Percentiles rank a stretch among this genome's conserved stretches.
These are phyloP conservation scores for Neurospora tetrasperma DNA, from an alignment of 495 filamentous ascomycete species.

Conservation along the genomic window DNA sequence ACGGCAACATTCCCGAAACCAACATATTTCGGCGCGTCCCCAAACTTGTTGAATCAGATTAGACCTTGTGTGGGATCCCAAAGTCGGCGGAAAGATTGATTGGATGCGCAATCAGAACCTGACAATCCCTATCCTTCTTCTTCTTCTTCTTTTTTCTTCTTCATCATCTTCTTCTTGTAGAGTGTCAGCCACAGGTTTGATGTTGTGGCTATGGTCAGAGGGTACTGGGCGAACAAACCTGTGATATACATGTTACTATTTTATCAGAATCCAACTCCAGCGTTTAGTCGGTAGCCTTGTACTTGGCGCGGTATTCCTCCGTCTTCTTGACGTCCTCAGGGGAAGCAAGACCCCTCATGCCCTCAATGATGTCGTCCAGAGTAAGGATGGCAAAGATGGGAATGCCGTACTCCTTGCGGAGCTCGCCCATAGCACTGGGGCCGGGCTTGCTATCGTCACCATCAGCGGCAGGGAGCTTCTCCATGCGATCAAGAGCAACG, in stretches of 20 bases:
- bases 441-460: conserved; percentile 40
- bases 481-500: conserved; percentile 78
- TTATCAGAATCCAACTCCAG: neutral
- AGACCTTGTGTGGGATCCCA: neutral
- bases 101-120: neutral
- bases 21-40: neutral
- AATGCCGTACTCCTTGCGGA: conserved; percentile 56
- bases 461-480: conserved; percentile 55
- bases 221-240: neutral
- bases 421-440: conserved; percentile 69
- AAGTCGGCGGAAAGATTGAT: neutral
- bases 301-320: conserved; percentile 70
- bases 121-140: neutral
- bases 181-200: neutral
- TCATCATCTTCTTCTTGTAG: neutral
- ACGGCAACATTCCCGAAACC: neutral
- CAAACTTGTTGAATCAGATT: neutral
- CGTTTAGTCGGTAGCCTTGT: conserved; percentile 48
- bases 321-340: conserved; percentile 58
- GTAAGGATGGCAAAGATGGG: conserved; percentile 47
- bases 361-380: conserved; percentile 72
- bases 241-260: neutral
- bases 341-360: conserved; percentile 38
- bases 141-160: neutral
- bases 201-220: neutral